phyloP scores from a whole-genome alignment of 306 rosid genomes.

The Quercus ilex region DNA sequence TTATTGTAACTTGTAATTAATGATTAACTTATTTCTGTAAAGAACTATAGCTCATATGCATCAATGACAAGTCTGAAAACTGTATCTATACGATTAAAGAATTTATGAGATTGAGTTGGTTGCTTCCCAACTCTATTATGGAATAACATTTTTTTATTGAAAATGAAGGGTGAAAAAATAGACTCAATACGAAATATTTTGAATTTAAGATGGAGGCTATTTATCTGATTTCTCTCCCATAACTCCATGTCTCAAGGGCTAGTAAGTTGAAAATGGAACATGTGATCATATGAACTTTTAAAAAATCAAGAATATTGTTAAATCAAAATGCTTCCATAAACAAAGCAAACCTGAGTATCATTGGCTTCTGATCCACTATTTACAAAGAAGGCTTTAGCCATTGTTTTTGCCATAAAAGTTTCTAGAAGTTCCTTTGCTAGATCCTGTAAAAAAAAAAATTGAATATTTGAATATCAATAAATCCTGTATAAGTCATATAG shows the following conservation, averaged over 20 bases:
- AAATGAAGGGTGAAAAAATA: too few species aligned
- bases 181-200: background rate
- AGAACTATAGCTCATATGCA: background rate
- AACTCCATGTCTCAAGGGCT: background rate
- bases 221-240: background rate
- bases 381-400: slow-evolving; percentile 86
- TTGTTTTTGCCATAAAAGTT: slow-evolving; percentile 67
- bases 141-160: too few species aligned
- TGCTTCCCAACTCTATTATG: too few species aligned
- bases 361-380: slow-evolving; percentile 98
- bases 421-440: slow-evolving; percentile 82
- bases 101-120: too few species aligned
- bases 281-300: background rate
- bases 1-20: background rate
- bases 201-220: background rate
- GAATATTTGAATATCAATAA: slow-evolving; percentile 15
- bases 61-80: background rate
- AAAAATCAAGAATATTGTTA: slow-evolving; percentile 16
- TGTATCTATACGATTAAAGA: background rate
- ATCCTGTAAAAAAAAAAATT: slow-evolving; percentile 50
- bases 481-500: too few species aligned
- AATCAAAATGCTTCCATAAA: slow-evolving; percentile 16
- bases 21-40: background rate
- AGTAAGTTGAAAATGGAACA: background rate
- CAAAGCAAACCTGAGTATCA: slow-evolving; percentile 76